phyloP scores from a whole-genome alignment of 2,329 filamentous ascomycete species.

The Colletotrichum truncatum region DNA sequence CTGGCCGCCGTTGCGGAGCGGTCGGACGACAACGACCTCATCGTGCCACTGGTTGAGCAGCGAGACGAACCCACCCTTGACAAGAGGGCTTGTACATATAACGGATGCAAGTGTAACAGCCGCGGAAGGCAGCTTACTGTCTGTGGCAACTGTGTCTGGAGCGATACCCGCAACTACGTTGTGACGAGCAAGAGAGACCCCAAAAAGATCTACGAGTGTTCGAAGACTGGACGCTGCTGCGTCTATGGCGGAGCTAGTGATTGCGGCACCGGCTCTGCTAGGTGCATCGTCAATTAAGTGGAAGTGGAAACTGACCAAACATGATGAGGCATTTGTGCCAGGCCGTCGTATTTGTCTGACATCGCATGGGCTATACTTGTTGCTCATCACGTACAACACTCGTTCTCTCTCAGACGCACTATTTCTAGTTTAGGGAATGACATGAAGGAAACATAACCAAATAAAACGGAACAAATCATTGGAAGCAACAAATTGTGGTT shows the following conservation, averaged over 20 bases:
- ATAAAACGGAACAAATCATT: constrained; percentile 14
- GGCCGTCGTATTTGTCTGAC: neutral
- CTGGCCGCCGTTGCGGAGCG: constrained; percentile 11
- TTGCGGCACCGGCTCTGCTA: constrained; percentile 25
- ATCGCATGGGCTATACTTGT: constrained; percentile 6
- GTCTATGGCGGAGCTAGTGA: constrained; percentile 33
- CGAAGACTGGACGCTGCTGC: constrained; percentile 34
- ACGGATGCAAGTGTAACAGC: constrained; percentile 36
- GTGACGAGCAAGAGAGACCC: constrained; percentile 33
- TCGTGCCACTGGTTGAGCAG: neutral
- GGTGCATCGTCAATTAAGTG: constrained; percentile 19
- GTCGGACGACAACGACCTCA: neutral
- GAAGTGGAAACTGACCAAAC: neutral
- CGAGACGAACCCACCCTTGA: constrained; percentile 3
- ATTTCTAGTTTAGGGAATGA: neutral
- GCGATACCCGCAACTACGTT: constrained; percentile 23
- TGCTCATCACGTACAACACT: neutral
- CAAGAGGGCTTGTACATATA: constrained; percentile 34
- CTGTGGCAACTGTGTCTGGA: constrained; percentile 37
- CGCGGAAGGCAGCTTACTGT: constrained; percentile 34
- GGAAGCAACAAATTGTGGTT: constrained; percentile 13
- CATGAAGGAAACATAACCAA: constrained; percentile 1
- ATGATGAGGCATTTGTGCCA: neutral
- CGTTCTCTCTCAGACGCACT: neutral
- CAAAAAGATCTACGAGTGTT: constrained; percentile 37